These are phyloP conservation scores for Eragrostis nindensis DNA, from an alignment of 176 grass and related monocot species.

Conservation along the genomic window DNA sequence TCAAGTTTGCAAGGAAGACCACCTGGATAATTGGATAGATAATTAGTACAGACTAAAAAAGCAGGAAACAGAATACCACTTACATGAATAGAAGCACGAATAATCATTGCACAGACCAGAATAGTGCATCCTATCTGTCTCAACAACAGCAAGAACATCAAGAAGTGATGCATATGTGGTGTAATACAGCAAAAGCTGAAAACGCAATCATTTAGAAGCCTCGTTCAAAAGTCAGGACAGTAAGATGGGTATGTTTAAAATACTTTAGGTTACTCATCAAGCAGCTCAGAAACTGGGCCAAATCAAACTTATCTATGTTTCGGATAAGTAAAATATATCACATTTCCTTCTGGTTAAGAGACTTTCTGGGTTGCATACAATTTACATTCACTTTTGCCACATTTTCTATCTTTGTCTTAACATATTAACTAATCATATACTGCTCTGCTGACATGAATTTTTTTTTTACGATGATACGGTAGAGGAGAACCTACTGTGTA, in stretches of 20 bases:
- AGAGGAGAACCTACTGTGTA: too few relatives aligned
- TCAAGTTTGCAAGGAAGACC: slow-evolving; percentile 98
- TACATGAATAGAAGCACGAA: slow-evolving; percentile 14
- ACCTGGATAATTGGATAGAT: slow-evolving; percentile 60
- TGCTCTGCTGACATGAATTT: not conserved
- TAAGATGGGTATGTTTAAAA: slow-evolving; percentile 3
- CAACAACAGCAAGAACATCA: not conserved
- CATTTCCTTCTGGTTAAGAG: not conserved
- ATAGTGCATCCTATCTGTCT: slow-evolving; percentile 10
- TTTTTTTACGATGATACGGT: too few relatives aligned
- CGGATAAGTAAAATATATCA: not conserved
- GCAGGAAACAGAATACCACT: not conserved
- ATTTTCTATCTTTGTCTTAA: not conserved
- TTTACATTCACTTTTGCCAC: not conserved
- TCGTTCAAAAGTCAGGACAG: slow-evolving; percentile 26
- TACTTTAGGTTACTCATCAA: slow-evolving; percentile 8
- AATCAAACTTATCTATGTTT: slow-evolving; percentile 17
- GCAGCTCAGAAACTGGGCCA: not conserved
- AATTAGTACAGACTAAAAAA: slow-evolving; percentile 14
- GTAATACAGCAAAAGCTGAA: not conserved
- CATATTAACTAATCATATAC: slow-evolving; percentile 7
- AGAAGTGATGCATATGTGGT: not conserved
- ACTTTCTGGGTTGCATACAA: not conserved
- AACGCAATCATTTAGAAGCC: not conserved
- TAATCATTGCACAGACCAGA: slow-evolving; percentile 6